Base-by-base conservation (phyloP, 306 rosid genomes). In the Notholithocarpus densiflorus region DNA sequence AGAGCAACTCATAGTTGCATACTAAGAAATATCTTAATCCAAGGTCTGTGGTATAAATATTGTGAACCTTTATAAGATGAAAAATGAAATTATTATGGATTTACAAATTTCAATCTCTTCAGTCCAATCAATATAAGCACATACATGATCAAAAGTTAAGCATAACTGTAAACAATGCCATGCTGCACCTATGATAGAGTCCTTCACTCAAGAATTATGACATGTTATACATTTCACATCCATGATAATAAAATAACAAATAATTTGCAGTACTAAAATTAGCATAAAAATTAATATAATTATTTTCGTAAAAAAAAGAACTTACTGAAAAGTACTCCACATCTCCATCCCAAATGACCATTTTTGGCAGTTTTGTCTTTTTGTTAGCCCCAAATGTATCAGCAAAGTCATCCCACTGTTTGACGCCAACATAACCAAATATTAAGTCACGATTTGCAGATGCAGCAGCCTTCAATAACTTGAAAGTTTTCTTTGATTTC, bases 371-470 rank as follows among this genome's bases (percentile, higher is more conserved):
- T 72, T 83, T 74, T 73, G 89, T 72, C 32, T 80, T 85, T 68
- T 83, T 86, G 82, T 76, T 79, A 24, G 79, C 88, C 31, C 88
- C 92, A 57, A 95, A 95, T 5, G 91, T 83, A 61, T 93, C 98
- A 23, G 99, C 92, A 81, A 96, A 96, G 37, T 93, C 96, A 24
- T 80, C 98, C 85, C 87, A 83, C 84, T 96, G 99, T 81, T 81
- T 84, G 81, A 88, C 81, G 75, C 99, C 98, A 62, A 93, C 96
- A 56, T 89, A 91, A 80, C 96, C 91, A 87, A 96, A 96, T 78
- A 96, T 82, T 75, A 96, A 84, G 84, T 93, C 97, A 9, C 93
- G 96, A 68, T 96, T 96, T n/a, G 97, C 99, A 31, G 96, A 91
- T 72, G 99, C 99, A 68, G 97, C 98, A 73, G 89, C 96, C 86